These are phyloP conservation scores for Curvularia sp. DNA, from an alignment of 2,329 filamentous ascomycete genomes.

Conservation along the genomic window DNA sequence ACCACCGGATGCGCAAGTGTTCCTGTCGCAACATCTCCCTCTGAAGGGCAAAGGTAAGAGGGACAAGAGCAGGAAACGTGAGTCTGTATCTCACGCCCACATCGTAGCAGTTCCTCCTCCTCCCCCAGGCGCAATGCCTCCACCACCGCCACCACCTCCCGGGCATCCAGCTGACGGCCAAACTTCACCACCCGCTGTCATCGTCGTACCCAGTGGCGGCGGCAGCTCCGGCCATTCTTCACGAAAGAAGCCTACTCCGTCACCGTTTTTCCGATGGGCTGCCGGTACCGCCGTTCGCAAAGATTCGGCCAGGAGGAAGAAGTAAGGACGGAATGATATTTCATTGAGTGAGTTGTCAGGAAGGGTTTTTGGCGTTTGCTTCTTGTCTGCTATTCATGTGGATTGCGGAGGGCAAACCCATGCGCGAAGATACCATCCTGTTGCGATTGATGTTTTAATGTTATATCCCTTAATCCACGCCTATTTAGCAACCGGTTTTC, in stretches of 20 bases:
- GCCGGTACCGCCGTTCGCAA: constrained; percentile 19
- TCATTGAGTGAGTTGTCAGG: background rate
- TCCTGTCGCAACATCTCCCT: constrained; percentile 23
- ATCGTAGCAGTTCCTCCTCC: constrained; percentile 19
- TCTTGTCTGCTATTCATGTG: background rate
- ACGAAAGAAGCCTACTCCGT: constrained; percentile 21
- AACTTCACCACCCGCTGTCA: constrained; percentile 19
- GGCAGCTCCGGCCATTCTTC: constrained; percentile 8
- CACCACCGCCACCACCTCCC: constrained; percentile 17
- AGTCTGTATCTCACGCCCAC: constrained; percentile 18
- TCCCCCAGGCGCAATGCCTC: constrained; percentile 8
- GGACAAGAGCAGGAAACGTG: constrained; percentile 27
- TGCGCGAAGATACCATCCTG: constrained; percentile 6
- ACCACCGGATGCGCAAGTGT: constrained; percentile 24
- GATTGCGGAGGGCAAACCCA: constrained; percentile 3
- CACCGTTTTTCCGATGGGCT: constrained; percentile 36
- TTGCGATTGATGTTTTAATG: constrained; percentile 1
- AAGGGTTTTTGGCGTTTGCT: constrained; percentile 1
- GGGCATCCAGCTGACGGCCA: constrained; percentile 14
- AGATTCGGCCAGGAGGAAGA: constrained; percentile 19
- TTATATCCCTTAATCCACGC: background rate
- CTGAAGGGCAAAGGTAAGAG: constrained; percentile 24
- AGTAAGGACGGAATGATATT: background rate
- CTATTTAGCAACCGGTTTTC: background rate
- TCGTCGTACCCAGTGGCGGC: constrained; percentile 14